phyloP scores from a whole-genome alignment of 2,329 filamentous ascomycete genomes.

The Paradendryphiella salina region DNA sequence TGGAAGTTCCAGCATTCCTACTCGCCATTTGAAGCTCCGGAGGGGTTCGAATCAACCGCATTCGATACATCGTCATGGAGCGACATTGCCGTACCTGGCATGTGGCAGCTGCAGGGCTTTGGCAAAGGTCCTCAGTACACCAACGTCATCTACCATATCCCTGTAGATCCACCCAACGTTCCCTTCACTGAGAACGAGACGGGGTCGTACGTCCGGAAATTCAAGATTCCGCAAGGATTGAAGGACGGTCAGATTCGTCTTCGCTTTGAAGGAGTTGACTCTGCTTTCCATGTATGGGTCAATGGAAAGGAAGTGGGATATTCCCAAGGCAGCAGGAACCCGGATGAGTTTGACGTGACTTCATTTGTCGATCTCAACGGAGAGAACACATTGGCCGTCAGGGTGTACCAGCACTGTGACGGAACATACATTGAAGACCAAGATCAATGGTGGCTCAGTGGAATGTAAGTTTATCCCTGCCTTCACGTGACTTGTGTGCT shows the following conservation, averaged over 20 bases:
- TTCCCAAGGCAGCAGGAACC: constrained; percentile 68
- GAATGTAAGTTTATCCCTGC: constrained; percentile 41
- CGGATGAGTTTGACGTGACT: constrained; percentile 70
- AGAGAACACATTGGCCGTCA: constrained; percentile 62
- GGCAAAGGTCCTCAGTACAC: constrained; percentile 68
- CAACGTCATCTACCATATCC: constrained; percentile 68
- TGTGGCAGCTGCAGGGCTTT: constrained; percentile 72
- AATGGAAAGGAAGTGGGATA: constrained; percentile 68
- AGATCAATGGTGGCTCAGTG: constrained; percentile 70
- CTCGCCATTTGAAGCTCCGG: constrained; percentile 43
- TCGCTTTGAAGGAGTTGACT: constrained; percentile 73
- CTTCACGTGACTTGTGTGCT: background rate
- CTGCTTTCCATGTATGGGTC: constrained; percentile 70
- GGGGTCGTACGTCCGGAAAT: constrained; percentile 63
- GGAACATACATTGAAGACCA: constrained; percentile 71
- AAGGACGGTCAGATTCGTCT: constrained; percentile 61
- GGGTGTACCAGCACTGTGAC: constrained; percentile 73
- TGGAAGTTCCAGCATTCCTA: constrained; percentile 49
- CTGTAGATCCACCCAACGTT: constrained; percentile 65
- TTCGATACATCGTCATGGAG: constrained; percentile 53
- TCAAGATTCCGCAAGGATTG: constrained; percentile 58
- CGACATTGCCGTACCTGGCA: constrained; percentile 64
- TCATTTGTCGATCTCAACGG: constrained; percentile 50
- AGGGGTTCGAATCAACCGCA: constrained; percentile 37
- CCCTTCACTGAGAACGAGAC: constrained; percentile 65